Percentiles rank a stretch among this genome's conserved stretches.
These are phyloP conservation scores for Backusella morwellensis DNA, from an alignment of 192 early-diverging fungal genomes.

Conservation along the genomic window DNA sequence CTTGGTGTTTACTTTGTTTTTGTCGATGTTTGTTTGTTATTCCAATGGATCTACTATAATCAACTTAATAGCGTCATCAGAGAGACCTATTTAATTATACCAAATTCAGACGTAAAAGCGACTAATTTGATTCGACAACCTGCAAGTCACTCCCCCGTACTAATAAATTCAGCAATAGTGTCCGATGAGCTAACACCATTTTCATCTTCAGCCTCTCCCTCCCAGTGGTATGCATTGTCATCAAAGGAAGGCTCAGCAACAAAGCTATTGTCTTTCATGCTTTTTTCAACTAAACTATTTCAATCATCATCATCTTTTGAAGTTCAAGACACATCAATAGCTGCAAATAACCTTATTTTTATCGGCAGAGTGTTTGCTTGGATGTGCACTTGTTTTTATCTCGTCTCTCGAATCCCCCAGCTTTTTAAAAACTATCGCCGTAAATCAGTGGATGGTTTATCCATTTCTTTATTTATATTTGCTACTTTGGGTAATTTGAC, in stretches of 20 bases:
- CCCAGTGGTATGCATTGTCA: slow-evolving; percentile 27
- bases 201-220: slow-evolving; percentile 31
- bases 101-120: background rate
- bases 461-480: slow-evolving; percentile 71
- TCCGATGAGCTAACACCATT: slow-evolving; percentile 26
- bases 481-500: slow-evolving; percentile 68
- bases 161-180: slow-evolving; percentile 8
- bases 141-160: slow-evolving; percentile 18
- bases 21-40: slow-evolving; percentile 25
- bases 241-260: background rate
- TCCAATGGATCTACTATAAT: slow-evolving; percentile 32
- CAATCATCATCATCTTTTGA: background rate
- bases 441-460: slow-evolving; percentile 69
- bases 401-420: slow-evolving; percentile 74
- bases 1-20: slow-evolving; percentile 22
- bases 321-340: background rate
- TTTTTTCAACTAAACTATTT: background rate
- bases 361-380: slow-evolving; percentile 67
- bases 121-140: slow-evolving; percentile 21
- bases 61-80: background rate
- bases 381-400: slow-evolving; percentile 62
- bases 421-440: slow-evolving; percentile 60
- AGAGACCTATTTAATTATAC: background rate
- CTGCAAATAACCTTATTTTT: background rate
- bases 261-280: background rate